These are phyloP conservation scores for Flaveria bidentis DNA, from an alignment of 129 eudicot species.

Conservation along the genomic window DNA sequence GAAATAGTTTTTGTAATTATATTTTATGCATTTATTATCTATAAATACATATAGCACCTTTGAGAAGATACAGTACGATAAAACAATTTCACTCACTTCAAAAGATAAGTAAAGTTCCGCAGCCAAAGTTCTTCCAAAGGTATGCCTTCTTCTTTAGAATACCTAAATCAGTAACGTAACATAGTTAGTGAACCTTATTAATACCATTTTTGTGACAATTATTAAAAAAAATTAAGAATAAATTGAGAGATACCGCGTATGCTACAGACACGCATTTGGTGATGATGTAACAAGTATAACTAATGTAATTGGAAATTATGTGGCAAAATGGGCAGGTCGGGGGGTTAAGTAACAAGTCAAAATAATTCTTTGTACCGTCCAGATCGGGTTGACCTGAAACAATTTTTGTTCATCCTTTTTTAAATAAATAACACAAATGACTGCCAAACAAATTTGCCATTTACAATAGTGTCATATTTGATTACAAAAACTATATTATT, in stretches of 20 bases:
- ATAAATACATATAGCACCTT: not conserved
- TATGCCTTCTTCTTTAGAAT: constrained; percentile 88
- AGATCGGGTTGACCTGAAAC: not conserved
- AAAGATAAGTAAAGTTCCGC: constrained; percentile 76
- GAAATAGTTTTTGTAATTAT: not conserved
- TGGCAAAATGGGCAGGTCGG: not conserved
- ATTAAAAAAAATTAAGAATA: not conserved
- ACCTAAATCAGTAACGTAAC: constrained; percentile 50
- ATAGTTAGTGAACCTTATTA: constrained; percentile 17
- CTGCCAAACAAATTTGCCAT: not conserved
- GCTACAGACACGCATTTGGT: constrained; percentile 4
- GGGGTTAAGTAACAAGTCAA: not conserved
- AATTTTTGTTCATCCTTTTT: not conserved
- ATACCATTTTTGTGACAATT: constrained; percentile 1
- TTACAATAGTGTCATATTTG: not conserved
- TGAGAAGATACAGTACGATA: not conserved
- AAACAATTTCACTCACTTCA: constrained; percentile 60
- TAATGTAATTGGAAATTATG: not conserved
- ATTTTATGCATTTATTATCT: not conserved
- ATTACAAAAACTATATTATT: not conserved
- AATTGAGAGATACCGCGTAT: not conserved
- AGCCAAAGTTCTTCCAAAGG: constrained; percentile 46
- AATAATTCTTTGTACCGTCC: not conserved
- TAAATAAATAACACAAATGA: not conserved
- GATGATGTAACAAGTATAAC: constrained; percentile 17